A percentile compares a stretch with the other conserved stretches of the same genome.
Evolutionary conservation across 345 rosid genomes (phyloP).

Genomic region (Pistacia integerrima): DNA sequence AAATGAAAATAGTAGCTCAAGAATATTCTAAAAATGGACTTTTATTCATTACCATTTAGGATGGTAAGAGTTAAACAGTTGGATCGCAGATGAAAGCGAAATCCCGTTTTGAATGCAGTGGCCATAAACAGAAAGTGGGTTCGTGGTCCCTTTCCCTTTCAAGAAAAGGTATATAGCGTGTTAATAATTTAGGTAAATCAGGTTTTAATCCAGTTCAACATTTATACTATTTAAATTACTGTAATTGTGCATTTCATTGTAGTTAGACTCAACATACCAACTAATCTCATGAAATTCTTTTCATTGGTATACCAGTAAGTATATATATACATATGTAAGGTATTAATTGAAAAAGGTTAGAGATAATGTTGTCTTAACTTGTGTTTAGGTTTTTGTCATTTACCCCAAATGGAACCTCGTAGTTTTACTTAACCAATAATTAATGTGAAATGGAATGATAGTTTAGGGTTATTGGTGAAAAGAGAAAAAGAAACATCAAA

Average conservation of each 20-base stretch:
- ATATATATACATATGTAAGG: too few species aligned
- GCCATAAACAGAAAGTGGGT: neutral
- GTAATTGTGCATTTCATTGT: too few species aligned
- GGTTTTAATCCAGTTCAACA: too few species aligned
- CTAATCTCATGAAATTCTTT: too few species aligned
- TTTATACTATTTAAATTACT: too few species aligned
- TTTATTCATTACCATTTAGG: too few species aligned
- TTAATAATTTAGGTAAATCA: too few species aligned
- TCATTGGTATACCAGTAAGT: too few species aligned
- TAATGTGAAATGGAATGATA: neutral
- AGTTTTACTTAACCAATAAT: constrained; percentile 2
- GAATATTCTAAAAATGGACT: too few species aligned
- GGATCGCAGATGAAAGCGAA: neutral
- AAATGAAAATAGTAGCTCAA: neutral
- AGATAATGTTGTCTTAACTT: neutral
- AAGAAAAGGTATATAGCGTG: neutral
- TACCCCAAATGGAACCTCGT: constrained; percentile 17
- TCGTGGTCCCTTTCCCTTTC: neutral
- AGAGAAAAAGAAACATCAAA: constrained; percentile 8
- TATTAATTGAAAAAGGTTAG: too few species aligned
- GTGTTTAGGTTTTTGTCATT: neutral
- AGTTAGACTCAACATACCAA: too few species aligned
- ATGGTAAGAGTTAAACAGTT: too few species aligned
- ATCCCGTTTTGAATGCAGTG: neutral
- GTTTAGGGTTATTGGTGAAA: constrained; percentile 1